These are phyloP conservation scores for Asparagopsis taxiformis DNA, from an alignment of 31 red algal genomes.

Conservation along the genomic window DNA sequence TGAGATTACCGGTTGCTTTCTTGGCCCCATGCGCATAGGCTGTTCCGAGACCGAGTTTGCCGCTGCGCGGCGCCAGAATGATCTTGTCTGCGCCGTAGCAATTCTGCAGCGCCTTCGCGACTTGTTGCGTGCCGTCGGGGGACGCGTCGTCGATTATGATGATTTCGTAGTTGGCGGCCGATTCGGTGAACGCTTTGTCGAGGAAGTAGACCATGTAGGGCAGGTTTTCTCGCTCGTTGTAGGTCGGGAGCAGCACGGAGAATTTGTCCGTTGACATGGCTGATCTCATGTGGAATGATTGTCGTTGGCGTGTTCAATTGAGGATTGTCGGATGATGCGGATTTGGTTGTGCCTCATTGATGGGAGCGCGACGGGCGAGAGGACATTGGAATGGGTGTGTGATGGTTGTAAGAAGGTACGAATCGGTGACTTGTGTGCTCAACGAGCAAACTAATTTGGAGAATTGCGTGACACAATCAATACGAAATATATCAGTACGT, in stretches of 20 bases:
- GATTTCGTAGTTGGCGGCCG: constrained; percentile 57
- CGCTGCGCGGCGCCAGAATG: constrained; percentile 59
- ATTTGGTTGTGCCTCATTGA: too few relatives aligned
- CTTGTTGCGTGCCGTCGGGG: constrained; percentile 85
- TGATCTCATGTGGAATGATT: too few relatives aligned
- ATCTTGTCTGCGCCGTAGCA: constrained; percentile 59
- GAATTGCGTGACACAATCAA: too few relatives aligned
- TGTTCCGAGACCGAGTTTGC: constrained; percentile 83
- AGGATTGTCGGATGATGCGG: too few relatives aligned
- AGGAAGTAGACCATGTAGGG: constrained; percentile 88
- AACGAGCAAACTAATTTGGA: too few relatives aligned
- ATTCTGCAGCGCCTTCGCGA: constrained; percentile 74
- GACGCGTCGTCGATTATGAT: constrained; percentile 91
- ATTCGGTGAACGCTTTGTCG: constrained; percentile 49
- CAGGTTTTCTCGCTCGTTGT: constrained; percentile 98
- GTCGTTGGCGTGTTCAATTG: too few relatives aligned
- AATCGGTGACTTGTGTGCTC: too few relatives aligned
- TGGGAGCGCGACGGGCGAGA: too few relatives aligned
- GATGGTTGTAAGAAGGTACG: too few relatives aligned
- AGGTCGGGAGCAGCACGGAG: constrained; percentile 93
- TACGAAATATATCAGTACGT: too few relatives aligned
- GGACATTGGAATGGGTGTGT: too few relatives aligned
- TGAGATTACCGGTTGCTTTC: constrained; percentile 59
- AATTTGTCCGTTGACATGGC: too few relatives aligned
- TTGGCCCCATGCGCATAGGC: constrained; percentile 77